Conservation (phyloP, 2,329 filamentous ascomycete species). For the Laburnicola sp. region DNA sequence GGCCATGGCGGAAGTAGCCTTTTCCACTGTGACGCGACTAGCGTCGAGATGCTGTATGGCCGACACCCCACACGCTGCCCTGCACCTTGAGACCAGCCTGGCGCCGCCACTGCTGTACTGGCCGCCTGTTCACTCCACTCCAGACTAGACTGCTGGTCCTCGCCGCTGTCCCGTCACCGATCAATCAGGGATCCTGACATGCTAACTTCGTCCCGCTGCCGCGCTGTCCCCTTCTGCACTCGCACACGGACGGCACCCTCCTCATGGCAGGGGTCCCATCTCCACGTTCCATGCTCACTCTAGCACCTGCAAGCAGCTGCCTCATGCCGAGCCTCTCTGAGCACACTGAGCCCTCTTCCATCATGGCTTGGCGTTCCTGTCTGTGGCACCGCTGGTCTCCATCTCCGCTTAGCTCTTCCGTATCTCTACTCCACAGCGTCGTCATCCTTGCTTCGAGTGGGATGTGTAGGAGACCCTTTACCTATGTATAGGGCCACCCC, state of each 20-base stretch:
- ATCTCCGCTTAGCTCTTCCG: constrained; percentile 35
- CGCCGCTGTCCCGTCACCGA: constrained; percentile 32
- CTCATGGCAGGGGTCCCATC: constrained; percentile 4
- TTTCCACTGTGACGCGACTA: constrained; percentile 32
- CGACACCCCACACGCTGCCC: constrained; percentile 34
- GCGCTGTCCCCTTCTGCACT: constrained; percentile 27
- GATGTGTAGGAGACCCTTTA: constrained; percentile 30
- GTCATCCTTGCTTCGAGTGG: constrained; percentile 40
- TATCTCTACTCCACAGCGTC: constrained; percentile 38
- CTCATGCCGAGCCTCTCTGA: constrained; percentile 34
- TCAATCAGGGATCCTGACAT: constrained; percentile 27
- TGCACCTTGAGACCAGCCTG: constrained; percentile 34
- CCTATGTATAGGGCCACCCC: constrained; percentile 41
- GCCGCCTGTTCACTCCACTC: constrained; percentile 31
- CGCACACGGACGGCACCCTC: constrained; percentile 19
- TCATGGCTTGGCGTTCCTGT: constrained; percentile 38
- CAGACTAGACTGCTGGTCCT: constrained; percentile 11
- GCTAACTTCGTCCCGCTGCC: constrained; percentile 26
- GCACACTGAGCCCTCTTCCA: constrained; percentile 17
- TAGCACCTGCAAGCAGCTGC: constrained; percentile 33
- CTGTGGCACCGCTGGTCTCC: constrained; percentile 38
- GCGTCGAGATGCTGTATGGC: constrained; percentile 24
- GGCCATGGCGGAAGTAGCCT: constrained; percentile 9
- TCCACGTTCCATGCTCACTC: constrained; percentile 23
- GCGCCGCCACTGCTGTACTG: constrained; percentile 25